Percentiles rank a stretch among this genome's conserved stretches.
Evolutionary conservation across 202 grass and related monocot species (phyloP).

Genomic region (Panicum hallii): DNA sequence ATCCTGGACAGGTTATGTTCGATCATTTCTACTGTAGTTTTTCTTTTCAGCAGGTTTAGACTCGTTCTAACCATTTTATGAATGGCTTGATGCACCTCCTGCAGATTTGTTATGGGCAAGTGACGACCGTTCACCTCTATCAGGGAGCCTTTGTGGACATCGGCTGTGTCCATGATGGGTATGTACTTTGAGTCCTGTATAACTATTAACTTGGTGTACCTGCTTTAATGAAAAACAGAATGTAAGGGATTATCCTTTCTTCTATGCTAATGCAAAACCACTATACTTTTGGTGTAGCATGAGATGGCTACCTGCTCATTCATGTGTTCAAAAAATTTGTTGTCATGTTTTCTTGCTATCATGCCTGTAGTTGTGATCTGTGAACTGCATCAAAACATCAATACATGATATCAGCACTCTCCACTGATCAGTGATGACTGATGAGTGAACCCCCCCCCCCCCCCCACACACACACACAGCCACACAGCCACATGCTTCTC

Average conservation of each 20-base stretch:
- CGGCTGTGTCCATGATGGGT: conserved; percentile 92
- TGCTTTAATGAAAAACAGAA: neutral
- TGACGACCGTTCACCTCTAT: conserved; percentile 70
- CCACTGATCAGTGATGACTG: neutral
- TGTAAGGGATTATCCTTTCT: neutral
- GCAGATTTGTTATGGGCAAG: conserved; percentile 91
- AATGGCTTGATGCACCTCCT: conserved; percentile 39
- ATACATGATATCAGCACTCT: neutral
- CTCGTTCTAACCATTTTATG: conserved; percentile 10
- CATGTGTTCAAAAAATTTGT: neutral
- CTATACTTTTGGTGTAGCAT: neutral
- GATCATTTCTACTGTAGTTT: conserved; percentile 38
- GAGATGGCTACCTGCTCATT: neutral
- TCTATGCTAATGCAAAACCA: neutral
- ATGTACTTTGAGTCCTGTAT: conserved; percentile 29
- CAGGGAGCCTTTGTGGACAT: conserved; percentile 98
- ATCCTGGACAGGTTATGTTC: conserved; percentile 88
- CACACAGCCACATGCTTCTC: neutral
- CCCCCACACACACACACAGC: no score
- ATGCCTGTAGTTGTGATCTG: neutral
- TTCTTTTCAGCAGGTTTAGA: conserved; percentile 23
- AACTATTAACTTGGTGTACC: neutral
- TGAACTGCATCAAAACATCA: neutral
- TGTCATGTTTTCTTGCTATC: conserved; percentile 4
- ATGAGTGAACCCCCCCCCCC: neutral